Conservation (phyloP, 192 early-diverging fungal genomes). For the Ambispora gerdemannii region DNA sequence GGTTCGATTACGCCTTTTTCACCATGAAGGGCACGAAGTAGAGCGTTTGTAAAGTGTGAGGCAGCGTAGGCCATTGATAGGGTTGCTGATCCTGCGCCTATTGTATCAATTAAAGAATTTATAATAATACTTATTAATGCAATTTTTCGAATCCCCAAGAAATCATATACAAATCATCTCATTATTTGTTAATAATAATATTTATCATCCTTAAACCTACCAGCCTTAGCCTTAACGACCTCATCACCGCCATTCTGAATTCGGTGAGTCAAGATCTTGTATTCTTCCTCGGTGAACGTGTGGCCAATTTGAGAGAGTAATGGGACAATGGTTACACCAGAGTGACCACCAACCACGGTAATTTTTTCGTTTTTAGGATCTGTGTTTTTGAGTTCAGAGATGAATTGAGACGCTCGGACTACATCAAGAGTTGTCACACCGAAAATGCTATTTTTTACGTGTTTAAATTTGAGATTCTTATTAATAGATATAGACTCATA, state of each 20-base stretch:
- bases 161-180: too few species aligned
- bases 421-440: conserved; percentile 95
- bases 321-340: conserved; percentile 93
- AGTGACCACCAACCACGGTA: conserved; percentile 91
- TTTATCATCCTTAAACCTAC: too few species aligned
- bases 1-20: conserved; percentile 82
- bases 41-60: conserved; percentile 82
- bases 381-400: conserved; percentile 70
- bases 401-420: conserved; percentile 90
- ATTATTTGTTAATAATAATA: too few species aligned
- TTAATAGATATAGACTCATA: background rate
- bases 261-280: conserved; percentile 84
- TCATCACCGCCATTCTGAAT: conserved; percentile 99
- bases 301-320: conserved; percentile 74
- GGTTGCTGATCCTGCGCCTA: conserved; percentile 76
- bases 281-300: conserved; percentile 75
- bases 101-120: background rate
- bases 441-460: conserved; percentile 59
- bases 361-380: conserved; percentile 70
- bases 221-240: conserved; percentile 93
- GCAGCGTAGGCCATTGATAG: conserved; percentile 86
- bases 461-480: conserved; percentile 6
- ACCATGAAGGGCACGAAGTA: conserved; percentile 71
- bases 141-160: too few species aligned
- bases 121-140: too few species aligned